Evolutionary conservation across 495 filamentous ascomycete species (phyloP).

Genomic region (Sordaria brevicollis): DNA sequence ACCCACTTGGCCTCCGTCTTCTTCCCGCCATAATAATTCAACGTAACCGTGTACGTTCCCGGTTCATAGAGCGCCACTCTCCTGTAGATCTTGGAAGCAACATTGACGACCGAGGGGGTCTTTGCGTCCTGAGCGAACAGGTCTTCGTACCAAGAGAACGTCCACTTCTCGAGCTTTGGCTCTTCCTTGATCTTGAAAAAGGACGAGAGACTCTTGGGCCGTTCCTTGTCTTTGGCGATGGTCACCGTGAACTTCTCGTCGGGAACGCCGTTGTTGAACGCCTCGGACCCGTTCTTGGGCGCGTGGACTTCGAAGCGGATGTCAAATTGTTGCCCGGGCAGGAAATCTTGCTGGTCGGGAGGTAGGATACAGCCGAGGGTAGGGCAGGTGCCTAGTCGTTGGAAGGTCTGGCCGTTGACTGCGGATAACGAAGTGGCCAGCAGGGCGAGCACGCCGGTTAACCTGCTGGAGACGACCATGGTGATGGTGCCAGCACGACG

Average conservation of each 20-base stretch:
- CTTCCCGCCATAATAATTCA: conserved; percentile 55
- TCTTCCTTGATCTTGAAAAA: conserved; percentile 50
- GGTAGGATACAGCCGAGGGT: conserved; percentile 65
- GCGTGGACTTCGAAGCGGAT: conserved; percentile 69
- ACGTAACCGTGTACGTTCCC: conserved; percentile 57
- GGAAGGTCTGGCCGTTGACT: conserved; percentile 50
- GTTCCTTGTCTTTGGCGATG: conserved; percentile 46
- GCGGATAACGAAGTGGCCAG: conserved; percentile 26
- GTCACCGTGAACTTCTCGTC: conserved; percentile 62
- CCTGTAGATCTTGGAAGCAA: conserved; percentile 60
- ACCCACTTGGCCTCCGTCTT: conserved; percentile 59
- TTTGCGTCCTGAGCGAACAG: conserved; percentile 57
- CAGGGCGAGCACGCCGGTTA: conserved; percentile 15
- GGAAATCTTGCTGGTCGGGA: conserved; percentile 67
- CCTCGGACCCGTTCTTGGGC: conserved; percentile 64
- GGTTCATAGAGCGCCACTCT: conserved; percentile 57
- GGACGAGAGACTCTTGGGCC: conserved; percentile 36
- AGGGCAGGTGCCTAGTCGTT: conserved; percentile 59
- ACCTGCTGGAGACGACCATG: conserved; percentile 17
- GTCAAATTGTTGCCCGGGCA: conserved; percentile 65
- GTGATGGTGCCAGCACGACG: conserved; percentile 10
- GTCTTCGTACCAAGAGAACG: conserved; percentile 64
- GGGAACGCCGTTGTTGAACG: conserved; percentile 44
- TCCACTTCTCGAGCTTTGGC: conserved; percentile 57
- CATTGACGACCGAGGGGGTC: conserved; percentile 55